Evolutionary conservation across 441 rosid genomes (phyloP).

Genomic region (Manihot esculenta): DNA sequence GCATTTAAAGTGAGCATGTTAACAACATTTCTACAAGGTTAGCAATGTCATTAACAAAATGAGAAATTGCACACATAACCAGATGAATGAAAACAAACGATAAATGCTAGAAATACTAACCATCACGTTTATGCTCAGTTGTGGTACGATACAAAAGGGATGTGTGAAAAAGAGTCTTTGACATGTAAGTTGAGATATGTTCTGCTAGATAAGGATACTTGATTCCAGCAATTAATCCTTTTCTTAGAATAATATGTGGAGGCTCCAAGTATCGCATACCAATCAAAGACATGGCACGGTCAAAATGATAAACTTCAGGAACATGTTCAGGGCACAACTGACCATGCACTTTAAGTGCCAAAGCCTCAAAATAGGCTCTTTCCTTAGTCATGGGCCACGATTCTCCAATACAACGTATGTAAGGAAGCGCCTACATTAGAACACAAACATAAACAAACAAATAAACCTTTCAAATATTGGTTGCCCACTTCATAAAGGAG

Average conservation of each 20-base stretch:
- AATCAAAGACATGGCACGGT: conserved; percentile 77
- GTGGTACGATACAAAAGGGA: conserved; percentile 71
- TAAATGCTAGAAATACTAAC: conserved; percentile 27
- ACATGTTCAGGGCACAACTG: conserved; percentile 65
- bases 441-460: conserved; percentile 6
- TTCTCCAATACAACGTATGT: conserved; percentile 78
- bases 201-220: conserved; percentile 69
- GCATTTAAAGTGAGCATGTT: conserved; percentile 14
- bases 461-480: not conserved
- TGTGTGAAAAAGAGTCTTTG: conserved; percentile 70
- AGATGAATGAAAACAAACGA: not conserved
- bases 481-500: too few species aligned
- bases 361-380: conserved; percentile 76
- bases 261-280: conserved; percentile 89
- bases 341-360: conserved; percentile 62
- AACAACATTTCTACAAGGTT: conserved; percentile 10
- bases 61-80: not conserved
- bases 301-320: conserved; percentile 88
- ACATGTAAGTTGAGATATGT: conserved; percentile 76
- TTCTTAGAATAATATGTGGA: conserved; percentile 81
- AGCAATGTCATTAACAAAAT: not conserved
- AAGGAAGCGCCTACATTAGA: conserved; percentile 65
- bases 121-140: conserved; percentile 71
- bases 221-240: conserved; percentile 78
- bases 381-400: conserved; percentile 95